phyloP scores from a whole-genome alignment of 768 basidiomycete species.

The Lactarius tabidus region DNA sequence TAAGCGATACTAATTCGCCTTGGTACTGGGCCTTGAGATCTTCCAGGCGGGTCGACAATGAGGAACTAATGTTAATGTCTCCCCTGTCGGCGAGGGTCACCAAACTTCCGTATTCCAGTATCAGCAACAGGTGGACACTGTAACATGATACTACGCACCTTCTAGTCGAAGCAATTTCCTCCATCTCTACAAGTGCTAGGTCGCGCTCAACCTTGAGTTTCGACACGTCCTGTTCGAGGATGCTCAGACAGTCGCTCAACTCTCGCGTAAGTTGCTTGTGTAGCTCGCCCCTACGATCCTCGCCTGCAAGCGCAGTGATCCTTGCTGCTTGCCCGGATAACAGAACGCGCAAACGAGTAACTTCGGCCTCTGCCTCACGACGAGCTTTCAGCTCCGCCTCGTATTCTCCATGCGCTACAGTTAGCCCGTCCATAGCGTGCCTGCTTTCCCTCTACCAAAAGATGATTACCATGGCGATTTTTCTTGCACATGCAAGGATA shows the following conservation, averaged over 20 bases:
- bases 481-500: background rate
- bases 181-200: slow-evolving; percentile 88
- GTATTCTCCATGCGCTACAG: slow-evolving; percentile 91
- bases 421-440: slow-evolving; percentile 87
- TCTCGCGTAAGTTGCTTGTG: slow-evolving; percentile 78
- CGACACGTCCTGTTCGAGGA: slow-evolving; percentile 81
- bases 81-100: slow-evolving; percentile 22
- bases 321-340: slow-evolving; percentile 87
- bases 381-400: slow-evolving; percentile 86
- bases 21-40: slow-evolving; percentile 84
- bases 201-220: slow-evolving; percentile 87
- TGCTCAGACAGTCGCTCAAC: slow-evolving; percentile 66
- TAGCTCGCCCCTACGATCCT: slow-evolving; percentile 71
- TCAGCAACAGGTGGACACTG: background rate
- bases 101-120: slow-evolving; percentile 24
- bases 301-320: slow-evolving; percentile 79
- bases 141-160: slow-evolving; percentile 45
- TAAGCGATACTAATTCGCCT: slow-evolving; percentile 80
- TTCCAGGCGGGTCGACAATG: slow-evolving; percentile 82
- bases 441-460: slow-evolving; percentile 77
- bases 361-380: slow-evolving; percentile 89
- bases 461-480: background rate
- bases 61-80: slow-evolving; percentile 44
- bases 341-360: slow-evolving; percentile 76
- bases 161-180: slow-evolving; percentile 75